phyloP scores from a whole-genome alignment of 345 rosid genomes.

The Arabidopsis suecica region DNA sequence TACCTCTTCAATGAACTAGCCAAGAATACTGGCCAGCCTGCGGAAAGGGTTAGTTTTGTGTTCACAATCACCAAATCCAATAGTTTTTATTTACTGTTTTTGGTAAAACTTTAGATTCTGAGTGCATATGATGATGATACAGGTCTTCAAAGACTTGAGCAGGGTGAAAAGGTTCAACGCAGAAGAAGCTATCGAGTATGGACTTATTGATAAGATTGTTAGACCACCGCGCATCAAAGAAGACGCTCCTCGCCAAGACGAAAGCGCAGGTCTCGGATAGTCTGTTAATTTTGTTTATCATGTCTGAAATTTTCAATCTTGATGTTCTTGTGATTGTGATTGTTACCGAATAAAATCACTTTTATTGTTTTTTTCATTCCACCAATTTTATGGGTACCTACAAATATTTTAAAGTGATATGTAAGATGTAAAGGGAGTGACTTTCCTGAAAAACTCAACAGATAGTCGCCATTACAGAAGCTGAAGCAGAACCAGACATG shows the following conservation, averaged over 20 bases:
- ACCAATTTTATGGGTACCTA: neutral
- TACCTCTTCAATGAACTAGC: conserved; percentile 81
- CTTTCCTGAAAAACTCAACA: neutral
- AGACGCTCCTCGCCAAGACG: conserved; percentile 58
- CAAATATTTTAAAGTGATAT: neutral
- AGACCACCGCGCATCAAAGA: conserved; percentile 70
- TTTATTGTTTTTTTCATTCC: neutral
- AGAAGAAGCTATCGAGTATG: conserved; percentile 80
- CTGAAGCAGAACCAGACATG: neutral
- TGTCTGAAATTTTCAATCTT: conserved; percentile 1
- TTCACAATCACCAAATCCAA: neutral
- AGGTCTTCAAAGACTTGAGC: conserved; percentile 70
- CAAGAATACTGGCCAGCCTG: conserved; percentile 77
- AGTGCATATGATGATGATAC: conserved; percentile 33
- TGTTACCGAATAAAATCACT: conserved; percentile 2
- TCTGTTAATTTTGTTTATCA: neutral
- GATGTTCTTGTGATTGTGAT: conserved; percentile 11
- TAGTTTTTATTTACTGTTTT: neutral
- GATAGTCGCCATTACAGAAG: neutral
- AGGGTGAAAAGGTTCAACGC: conserved; percentile 71
- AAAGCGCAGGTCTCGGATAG: conserved; percentile 63
- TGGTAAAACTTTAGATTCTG: neutral
- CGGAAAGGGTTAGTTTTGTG: conserved; percentile 66
- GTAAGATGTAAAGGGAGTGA: conserved; percentile 23
- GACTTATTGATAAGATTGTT: conserved; percentile 72